Conservation (phyloP, 345 rosid species). For the Gossypium bickii region DNA sequence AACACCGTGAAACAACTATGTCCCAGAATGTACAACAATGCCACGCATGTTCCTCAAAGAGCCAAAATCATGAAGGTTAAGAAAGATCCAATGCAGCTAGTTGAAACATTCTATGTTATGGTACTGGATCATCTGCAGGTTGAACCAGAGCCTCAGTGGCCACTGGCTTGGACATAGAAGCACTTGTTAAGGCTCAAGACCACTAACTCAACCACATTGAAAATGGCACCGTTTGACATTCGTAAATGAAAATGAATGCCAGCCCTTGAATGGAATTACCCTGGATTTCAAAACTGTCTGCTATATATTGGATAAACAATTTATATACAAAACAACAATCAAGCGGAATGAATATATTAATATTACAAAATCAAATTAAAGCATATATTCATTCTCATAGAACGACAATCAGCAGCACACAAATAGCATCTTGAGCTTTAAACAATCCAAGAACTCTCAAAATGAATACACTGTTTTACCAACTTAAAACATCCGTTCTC, state of each 20-base stretch:
- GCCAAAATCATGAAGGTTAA: slow-evolving; percentile 57
- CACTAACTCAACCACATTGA: slow-evolving; percentile 81
- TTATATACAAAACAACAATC: background rate
- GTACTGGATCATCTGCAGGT: slow-evolving; percentile 78
- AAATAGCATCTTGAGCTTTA: slow-evolving; percentile 9
- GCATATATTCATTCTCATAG: background rate
- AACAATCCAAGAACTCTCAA: slow-evolving; percentile 15
- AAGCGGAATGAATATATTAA: background rate
- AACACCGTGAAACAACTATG: slow-evolving; percentile 40
- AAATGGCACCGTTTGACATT: slow-evolving; percentile 40
- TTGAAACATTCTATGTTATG: slow-evolving; percentile 55
- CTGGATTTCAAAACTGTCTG: background rate
- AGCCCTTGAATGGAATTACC: background rate
- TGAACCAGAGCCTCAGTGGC: slow-evolving; percentile 70
- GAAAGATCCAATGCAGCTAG: slow-evolving; percentile 59
- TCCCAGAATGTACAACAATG: slow-evolving; percentile 49
- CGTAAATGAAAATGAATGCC: background rate
- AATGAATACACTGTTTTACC: slow-evolving; percentile 17
- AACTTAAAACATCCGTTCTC: background rate
- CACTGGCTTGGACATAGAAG: slow-evolving; percentile 80
- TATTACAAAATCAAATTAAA: slow-evolving; percentile 11
- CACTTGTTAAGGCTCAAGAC: slow-evolving; percentile 72
- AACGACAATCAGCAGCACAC: slow-evolving; percentile 8
- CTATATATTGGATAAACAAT: background rate
- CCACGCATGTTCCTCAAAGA: slow-evolving; percentile 51